A percentile compares a stretch with the other conserved stretches of the same genome.
These are phyloP conservation scores for Quercus alba DNA, from an alignment of 306 rosid species.

Conservation along the genomic window DNA sequence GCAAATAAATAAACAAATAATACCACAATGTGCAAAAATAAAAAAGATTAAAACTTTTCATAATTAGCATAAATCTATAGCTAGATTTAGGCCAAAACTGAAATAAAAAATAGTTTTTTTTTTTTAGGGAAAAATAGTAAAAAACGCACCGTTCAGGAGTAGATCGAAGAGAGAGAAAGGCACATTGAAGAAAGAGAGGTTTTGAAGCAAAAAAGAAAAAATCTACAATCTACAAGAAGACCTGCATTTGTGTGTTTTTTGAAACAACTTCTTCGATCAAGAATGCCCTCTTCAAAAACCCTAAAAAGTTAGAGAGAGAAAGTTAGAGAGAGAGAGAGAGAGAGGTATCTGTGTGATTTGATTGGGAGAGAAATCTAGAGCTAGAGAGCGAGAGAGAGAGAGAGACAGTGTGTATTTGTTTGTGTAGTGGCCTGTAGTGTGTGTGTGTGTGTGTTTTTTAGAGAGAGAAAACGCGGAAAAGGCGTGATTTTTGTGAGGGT, in stretches of 20 bases:
- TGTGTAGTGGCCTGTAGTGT: too few relatives aligned
- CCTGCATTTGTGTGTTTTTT: constrained; percentile 9
- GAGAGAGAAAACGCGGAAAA: constrained; percentile 37
- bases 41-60: neutral
- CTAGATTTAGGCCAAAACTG: neutral
- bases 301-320: constrained; percentile 19
- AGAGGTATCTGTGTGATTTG: constrained; percentile 35
- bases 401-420: neutral
- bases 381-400: constrained; percentile 3
- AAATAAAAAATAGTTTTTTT: neutral
- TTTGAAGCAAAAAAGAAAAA: neutral
- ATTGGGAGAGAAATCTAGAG: constrained; percentile 45
- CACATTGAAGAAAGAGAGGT: constrained; percentile 29
- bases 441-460: neutral
- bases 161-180: constrained; percentile 53
- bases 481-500: constrained; percentile 15
- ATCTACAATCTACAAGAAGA: constrained; percentile 1
- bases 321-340: constrained; percentile 17
- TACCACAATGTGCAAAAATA: constrained; percentile 1
- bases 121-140: neutral
- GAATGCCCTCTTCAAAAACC: constrained; percentile 36
- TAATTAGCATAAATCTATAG: neutral
- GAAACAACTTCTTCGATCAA: constrained; percentile 17
- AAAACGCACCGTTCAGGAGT: constrained; percentile 39
- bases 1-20: neutral